phyloP scores from a whole-genome alignment of 371 early-diverging fungal genomes.

The Entomophthora muscae region DNA sequence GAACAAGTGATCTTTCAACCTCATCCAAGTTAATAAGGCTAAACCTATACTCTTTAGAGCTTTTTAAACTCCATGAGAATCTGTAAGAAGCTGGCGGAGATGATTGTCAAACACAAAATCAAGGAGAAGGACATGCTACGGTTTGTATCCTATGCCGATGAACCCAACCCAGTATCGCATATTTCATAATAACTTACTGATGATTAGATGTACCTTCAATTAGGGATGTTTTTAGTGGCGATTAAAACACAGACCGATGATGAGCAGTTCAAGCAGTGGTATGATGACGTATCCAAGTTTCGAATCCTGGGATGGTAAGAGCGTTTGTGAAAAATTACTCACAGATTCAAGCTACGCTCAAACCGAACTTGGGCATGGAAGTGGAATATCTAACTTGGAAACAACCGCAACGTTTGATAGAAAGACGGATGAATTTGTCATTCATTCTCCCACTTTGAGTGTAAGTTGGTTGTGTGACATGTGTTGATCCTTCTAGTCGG shows the following conservation, averaged over 20 bases:
- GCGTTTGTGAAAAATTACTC: background rate
- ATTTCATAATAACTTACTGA: background rate
- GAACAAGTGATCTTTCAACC: too few species aligned
- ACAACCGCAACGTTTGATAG: constrained; percentile 60
- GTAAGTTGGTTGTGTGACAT: constrained; percentile 12
- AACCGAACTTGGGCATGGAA: constrained; percentile 21
- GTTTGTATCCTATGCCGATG: background rate
- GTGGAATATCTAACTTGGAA: constrained; percentile 56
- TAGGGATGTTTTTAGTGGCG: constrained; percentile 37
- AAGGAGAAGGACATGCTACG: background rate
- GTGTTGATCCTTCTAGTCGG: constrained; percentile 10
- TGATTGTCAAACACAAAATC: background rate
- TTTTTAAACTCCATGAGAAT: background rate
- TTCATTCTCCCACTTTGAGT: constrained; percentile 47
- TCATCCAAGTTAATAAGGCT: too few species aligned
- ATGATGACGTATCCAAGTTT: constrained; percentile 28
- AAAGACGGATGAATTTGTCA: constrained; percentile 50
- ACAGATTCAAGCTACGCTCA: constrained; percentile 16
- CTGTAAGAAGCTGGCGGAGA: background rate
- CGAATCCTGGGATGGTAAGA: constrained; percentile 36
- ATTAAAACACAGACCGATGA: constrained; percentile 31
- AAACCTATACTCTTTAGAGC: too few species aligned
- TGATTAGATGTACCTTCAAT: background rate
- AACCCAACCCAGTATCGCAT: background rate
- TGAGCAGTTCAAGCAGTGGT: constrained; percentile 37